Conservation (phyloP, 108 stramenopile species). For the Nitzschia sp. region DNA sequence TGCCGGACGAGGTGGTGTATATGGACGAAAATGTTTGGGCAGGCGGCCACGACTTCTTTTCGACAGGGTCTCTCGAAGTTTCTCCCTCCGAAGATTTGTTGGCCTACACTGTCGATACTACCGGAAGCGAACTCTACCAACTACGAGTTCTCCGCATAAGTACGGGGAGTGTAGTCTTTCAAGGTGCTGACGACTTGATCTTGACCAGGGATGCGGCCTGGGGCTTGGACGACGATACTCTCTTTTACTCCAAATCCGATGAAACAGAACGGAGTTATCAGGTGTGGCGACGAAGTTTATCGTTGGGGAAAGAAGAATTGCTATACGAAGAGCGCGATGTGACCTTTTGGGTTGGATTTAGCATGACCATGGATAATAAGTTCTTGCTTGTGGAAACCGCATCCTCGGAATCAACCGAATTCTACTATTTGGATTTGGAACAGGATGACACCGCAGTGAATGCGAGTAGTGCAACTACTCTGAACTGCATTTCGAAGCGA, state of each 20-base stretch:
- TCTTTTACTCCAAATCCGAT: constrained; percentile 87
- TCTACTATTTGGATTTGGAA: constrained; percentile 67
- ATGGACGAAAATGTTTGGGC: constrained; percentile 83
- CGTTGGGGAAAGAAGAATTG: constrained; percentile 55
- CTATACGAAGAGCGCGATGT: constrained; percentile 66
- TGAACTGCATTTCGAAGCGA: constrained; percentile 68
- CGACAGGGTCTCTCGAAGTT: constrained; percentile 46
- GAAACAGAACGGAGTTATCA: constrained; percentile 71
- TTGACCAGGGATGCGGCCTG: constrained; percentile 64
- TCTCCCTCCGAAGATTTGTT: constrained; percentile 54
- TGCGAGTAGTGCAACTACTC: too few species aligned
- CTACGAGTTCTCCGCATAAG: constrained; percentile 53
- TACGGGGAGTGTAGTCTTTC: constrained; percentile 38
- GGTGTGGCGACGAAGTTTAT: constrained; percentile 38
- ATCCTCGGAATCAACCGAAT: constrained; percentile 83
- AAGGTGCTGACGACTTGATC: constrained; percentile 49
- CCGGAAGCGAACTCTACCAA: constrained; percentile 81
- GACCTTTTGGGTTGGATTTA: constrained; percentile 51
- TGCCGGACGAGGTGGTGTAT: constrained; percentile 63
- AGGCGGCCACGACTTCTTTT: constrained; percentile 51
- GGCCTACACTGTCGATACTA: constrained; percentile 81
- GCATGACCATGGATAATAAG: constrained; percentile 52
- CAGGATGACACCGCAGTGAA: constrained; percentile 7
- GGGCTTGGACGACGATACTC: constrained; percentile 69
- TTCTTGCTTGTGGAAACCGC: constrained; percentile 49